A percentile compares a stretch with the other conserved stretches of the same genome.
phyloP scores from a whole-genome alignment of 306 rosid genomes.

The Fragaria nilgerrensis region DNA sequence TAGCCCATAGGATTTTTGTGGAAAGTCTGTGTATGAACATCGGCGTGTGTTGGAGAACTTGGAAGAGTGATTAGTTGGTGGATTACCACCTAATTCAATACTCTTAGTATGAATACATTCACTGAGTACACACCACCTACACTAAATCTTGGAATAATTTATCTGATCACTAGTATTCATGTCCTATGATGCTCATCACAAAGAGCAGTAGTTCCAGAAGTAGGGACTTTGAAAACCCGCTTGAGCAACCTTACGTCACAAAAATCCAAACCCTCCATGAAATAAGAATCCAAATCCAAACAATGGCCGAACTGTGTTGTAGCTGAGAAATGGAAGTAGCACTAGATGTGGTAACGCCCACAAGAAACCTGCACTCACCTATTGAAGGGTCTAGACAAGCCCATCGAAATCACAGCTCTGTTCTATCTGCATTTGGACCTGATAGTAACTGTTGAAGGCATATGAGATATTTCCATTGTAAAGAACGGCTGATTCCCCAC shows the following conservation, averaged over 20 bases:
- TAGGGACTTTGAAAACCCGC: slow-evolving; percentile 28
- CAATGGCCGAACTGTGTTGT: slow-evolving; percentile 26
- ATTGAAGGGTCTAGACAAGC: slow-evolving; percentile 80
- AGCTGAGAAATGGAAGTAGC: slow-evolving; percentile 29
- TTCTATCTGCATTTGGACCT: slow-evolving; percentile 73
- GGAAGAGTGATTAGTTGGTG: no score
- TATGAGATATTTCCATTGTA: slow-evolving; percentile 61
- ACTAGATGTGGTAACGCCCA: slow-evolving; percentile 66
- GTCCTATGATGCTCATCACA: no score
- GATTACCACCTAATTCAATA: no score
- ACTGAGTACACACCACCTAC: no score
- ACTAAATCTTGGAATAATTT: no score
- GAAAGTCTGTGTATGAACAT: no score
- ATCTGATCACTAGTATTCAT: no score
- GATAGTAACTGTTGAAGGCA: slow-evolving; percentile 95
- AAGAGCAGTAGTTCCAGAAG: no score
- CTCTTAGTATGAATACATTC: no score
- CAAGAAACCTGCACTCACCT: slow-evolving; percentile 79
- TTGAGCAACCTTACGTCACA: slow-evolving; percentile 37
- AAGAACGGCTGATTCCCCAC: slow-evolving; percentile 92
- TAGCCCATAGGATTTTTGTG: no score
- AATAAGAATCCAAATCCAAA: slow-evolving; percentile 37
- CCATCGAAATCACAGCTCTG: slow-evolving; percentile 86
- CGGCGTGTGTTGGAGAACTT: no score
- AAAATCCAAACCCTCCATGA: slow-evolving; percentile 39